These are phyloP conservation scores for Vanderwaltozyma verrucispora DNA, from an alignment of 805 yeast genomes.

Conservation along the genomic window DNA sequence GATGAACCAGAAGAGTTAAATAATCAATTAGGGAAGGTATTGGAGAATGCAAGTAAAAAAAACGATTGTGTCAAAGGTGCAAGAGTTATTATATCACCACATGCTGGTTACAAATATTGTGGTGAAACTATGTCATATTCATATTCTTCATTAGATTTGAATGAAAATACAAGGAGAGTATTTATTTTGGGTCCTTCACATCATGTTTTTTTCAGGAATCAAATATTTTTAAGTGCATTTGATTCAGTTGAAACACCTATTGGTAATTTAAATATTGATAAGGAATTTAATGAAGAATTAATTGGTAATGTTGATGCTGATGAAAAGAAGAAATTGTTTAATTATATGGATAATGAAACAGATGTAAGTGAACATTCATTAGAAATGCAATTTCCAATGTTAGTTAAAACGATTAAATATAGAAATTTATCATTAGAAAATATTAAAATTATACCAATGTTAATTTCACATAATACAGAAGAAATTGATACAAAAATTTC, in stretches of 20 bases:
- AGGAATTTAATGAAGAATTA: constrained; percentile 31
- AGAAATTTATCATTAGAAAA: constrained; percentile 29
- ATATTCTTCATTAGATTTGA: constrained; percentile 57
- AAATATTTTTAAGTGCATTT: constrained; percentile 44
- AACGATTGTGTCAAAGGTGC: background rate
- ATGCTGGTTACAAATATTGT: constrained; percentile 85
- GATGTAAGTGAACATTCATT: constrained; percentile 88
- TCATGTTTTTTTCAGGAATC: constrained; percentile 65
- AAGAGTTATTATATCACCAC: constrained; percentile 30
- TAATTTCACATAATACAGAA: constrained; percentile 56
- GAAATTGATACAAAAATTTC: constrained; percentile 38
- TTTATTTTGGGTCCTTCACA: constrained; percentile 91
- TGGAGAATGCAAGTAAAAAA: constrained; percentile 19
- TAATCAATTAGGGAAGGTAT: constrained; percentile 40
- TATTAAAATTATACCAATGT: constrained; percentile 61
- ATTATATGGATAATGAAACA: constrained; percentile 42
- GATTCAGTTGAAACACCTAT: constrained; percentile 67
- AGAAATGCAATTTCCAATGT: constrained; percentile 82
- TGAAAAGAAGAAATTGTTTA: constrained; percentile 30
- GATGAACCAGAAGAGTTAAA: constrained; percentile 34
- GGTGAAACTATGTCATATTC: constrained; percentile 72
- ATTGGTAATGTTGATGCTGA: constrained; percentile 7
- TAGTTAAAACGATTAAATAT: constrained; percentile 40
- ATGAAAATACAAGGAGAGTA: constrained; percentile 38
- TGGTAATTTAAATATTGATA: constrained; percentile 65